Evolutionary conservation across 495 filamentous ascomycete genomes (phyloP).

Genomic region (Aspergillus sclerotioniger): DNA sequence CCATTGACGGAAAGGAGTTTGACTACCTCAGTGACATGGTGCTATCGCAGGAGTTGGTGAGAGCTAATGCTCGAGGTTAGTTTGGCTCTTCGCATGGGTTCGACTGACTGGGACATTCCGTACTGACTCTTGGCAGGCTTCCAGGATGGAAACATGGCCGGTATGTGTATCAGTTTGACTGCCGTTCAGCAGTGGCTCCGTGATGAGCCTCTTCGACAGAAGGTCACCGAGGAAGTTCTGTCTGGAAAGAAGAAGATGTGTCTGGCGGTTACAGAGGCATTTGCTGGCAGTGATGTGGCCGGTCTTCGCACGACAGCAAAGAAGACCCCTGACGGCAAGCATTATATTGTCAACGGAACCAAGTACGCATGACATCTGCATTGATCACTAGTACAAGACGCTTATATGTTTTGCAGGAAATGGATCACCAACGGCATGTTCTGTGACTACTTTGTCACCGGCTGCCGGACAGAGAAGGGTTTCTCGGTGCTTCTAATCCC

Average conservation of each 20-base stretch:
- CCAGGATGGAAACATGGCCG: constrained; percentile 63
- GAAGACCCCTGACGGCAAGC: constrained; percentile 78
- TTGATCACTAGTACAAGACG: not conserved
- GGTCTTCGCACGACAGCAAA: constrained; percentile 76
- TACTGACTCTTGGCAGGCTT: constrained; percentile 34
- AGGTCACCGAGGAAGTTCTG: constrained; percentile 68
- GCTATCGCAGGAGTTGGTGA: constrained; percentile 67
- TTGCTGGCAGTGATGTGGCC: constrained; percentile 84
- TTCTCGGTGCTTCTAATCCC: constrained; percentile 76
- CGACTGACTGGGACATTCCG: constrained; percentile 43
- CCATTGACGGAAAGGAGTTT: constrained; percentile 74
- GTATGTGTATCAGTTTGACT: constrained; percentile 81
- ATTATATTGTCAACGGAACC: constrained; percentile 84
- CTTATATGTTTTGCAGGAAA: constrained; percentile 47
- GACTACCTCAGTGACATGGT: constrained; percentile 88
- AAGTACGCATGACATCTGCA: constrained; percentile 43
- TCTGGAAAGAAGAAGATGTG: constrained; percentile 84
- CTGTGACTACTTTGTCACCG: constrained; percentile 79
- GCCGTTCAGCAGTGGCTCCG: constrained; percentile 78
- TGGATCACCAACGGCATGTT: constrained; percentile 93
- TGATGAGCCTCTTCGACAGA: constrained; percentile 62
- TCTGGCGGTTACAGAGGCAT: constrained; percentile 85
- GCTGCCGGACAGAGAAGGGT: constrained; percentile 79
- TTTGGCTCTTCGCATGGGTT: not conserved
- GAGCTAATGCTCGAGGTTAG: constrained; percentile 63